Percentiles rank a stretch among this genome's conserved stretches.
phyloP scores from a whole-genome alignment of 768 basidiomycete species.

The Rhodotorula diobovata region DNA sequence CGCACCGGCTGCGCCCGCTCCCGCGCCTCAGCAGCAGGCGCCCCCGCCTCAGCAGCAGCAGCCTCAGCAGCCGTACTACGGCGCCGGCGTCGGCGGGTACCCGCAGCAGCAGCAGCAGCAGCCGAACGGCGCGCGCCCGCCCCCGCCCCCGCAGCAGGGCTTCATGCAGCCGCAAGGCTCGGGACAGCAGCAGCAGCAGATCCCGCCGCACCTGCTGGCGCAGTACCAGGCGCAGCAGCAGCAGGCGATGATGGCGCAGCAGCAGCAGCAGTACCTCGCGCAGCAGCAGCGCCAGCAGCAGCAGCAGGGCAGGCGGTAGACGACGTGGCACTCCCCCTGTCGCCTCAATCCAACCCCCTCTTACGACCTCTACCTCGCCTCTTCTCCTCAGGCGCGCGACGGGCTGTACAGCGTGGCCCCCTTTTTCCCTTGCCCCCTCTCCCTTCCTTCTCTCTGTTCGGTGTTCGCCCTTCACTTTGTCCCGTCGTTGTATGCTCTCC shows the following conservation, averaged over 20 bases:
- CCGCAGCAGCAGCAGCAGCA: constrained; percentile 25
- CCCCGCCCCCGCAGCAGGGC: constrained; percentile 13
- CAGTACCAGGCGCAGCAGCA: constrained; percentile 40
- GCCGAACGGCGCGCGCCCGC: not conserved
- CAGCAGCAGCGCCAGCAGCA: constrained; percentile 14
- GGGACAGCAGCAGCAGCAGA: constrained; percentile 23
- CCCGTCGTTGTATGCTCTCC: too few relatives aligned
- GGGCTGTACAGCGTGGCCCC: too few relatives aligned
- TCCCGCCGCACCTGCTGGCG: constrained; percentile 20
- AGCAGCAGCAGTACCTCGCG: constrained; percentile 6
- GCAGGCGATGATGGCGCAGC: constrained; percentile 33
- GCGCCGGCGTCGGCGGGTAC: too few relatives aligned
- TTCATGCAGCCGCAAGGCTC: not conserved
- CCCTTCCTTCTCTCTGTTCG: too few relatives aligned
- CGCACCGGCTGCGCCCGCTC: not conserved
- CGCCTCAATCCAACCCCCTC: too few relatives aligned
- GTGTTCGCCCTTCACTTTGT: too few relatives aligned
- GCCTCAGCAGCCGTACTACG: constrained; percentile 27
- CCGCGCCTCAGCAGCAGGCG: constrained; percentile 4
- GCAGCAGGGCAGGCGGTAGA: not conserved
- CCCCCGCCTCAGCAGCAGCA: not conserved
- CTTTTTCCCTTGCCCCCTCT: too few relatives aligned
- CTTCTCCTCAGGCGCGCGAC: too few relatives aligned
- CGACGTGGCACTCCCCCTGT: too few relatives aligned
- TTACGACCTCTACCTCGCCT: too few relatives aligned